Evolutionary conservation across 1,139 yeast genomes (phyloP).

Genomic region (Chernovozyma sophiae-reginae): DNA sequence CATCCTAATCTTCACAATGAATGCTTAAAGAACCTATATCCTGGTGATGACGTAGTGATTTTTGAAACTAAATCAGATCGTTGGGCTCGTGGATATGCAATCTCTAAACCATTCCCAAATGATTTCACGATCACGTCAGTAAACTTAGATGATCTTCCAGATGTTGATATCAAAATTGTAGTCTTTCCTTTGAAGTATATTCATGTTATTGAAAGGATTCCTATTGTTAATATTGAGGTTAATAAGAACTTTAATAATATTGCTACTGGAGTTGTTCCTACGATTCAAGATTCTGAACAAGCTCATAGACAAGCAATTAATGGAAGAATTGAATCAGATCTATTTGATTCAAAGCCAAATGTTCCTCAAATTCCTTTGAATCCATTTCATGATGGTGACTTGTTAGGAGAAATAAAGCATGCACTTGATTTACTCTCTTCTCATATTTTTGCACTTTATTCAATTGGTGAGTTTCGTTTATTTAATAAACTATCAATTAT

Average conservation of each 20-base stretch:
- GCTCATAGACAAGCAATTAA: constrained; percentile 29
- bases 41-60: constrained; percentile 78
- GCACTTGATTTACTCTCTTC: constrained; percentile 55
- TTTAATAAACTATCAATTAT: constrained; percentile 51
- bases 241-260: constrained; percentile 32
- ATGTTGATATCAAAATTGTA: constrained; percentile 44
- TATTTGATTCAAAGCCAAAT: constrained; percentile 7
- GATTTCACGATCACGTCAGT: constrained; percentile 62
- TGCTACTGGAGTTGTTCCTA: constrained; percentile 31
- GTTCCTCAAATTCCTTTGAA: constrained; percentile 56
- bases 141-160: constrained; percentile 61
- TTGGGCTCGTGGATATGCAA: constrained; percentile 81
- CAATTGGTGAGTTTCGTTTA: constrained; percentile 63
- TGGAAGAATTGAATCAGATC: constrained; percentile 13
- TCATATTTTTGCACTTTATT: constrained; percentile 65
- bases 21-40: constrained; percentile 54
- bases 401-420: constrained; percentile 55
- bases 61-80: constrained; percentile 62
- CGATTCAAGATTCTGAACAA: constrained; percentile 42
- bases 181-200: constrained; percentile 62
- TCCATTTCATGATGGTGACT: constrained; percentile 32
- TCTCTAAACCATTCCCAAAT: constrained; percentile 60
- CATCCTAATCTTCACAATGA: constrained; percentile 38
- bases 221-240: constrained; percentile 23
- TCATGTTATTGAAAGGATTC: constrained; percentile 29